Evolutionary conservation across 2,329 filamentous ascomycete genomes (phyloP).

Genomic region (Botrytis sinoallii): DNA sequence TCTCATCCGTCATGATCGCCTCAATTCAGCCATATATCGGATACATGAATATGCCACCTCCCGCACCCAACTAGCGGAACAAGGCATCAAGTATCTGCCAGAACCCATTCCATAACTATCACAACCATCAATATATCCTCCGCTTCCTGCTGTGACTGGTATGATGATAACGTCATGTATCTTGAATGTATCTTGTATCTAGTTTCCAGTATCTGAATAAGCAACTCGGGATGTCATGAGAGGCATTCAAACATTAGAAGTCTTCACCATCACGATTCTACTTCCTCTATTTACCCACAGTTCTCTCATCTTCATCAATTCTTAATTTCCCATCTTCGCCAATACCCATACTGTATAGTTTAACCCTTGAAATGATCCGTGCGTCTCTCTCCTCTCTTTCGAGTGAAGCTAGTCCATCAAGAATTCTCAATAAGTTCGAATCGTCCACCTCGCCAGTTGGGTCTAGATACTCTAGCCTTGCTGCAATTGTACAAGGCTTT

Average conservation of each 20-base stretch:
- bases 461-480: neutral
- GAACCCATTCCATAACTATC: no score
- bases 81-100: neutral
- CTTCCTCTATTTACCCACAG: slow-evolving; percentile 5
- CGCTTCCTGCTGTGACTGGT: neutral
- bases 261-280: neutral
- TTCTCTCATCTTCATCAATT: slow-evolving; percentile 29
- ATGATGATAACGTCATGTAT: no score
- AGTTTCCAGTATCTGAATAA: no score
- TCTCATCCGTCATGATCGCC: neutral
- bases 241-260: neutral
- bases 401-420: slow-evolving; percentile 39
- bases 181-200: neutral
- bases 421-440: slow-evolving; percentile 42
- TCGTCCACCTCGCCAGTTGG: neutral
- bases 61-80: neutral
- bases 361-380: slow-evolving; percentile 34
- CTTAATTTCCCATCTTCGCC: slow-evolving; percentile 35
- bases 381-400: slow-evolving; percentile 36
- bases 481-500: neutral
- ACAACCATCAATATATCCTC: neutral
- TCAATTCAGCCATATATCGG: neutral
- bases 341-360: slow-evolving; percentile 37
- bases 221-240: neutral
- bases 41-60: neutral